phyloP scores from a whole-genome alignment of 2,329 filamentous ascomycete species.

The Curvularia spicifera region DNA sequence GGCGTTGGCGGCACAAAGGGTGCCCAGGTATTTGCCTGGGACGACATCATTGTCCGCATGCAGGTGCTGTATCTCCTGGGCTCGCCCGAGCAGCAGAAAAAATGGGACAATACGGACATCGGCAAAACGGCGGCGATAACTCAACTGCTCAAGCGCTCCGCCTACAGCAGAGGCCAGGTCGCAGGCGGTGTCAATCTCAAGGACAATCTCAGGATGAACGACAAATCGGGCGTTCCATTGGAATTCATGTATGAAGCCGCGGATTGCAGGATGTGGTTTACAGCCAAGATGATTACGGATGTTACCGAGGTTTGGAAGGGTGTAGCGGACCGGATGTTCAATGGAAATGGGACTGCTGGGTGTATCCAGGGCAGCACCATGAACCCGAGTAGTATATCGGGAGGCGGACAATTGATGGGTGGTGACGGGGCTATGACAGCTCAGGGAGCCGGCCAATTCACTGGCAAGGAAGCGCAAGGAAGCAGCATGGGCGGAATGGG shows the following conservation, averaged over 20 bases:
- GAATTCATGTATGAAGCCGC: conserved; percentile 53
- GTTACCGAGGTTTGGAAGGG: conserved; percentile 49
- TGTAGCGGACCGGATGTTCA: conserved; percentile 48
- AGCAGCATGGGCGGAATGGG: background rate
- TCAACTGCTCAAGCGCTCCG: conserved; percentile 42
- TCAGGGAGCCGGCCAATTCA: conserved; percentile 14
- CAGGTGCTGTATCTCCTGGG: conserved; percentile 44
- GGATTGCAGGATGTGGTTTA: conserved; percentile 52
- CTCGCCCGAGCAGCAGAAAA: conserved; percentile 36
- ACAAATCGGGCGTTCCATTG: conserved; percentile 47
- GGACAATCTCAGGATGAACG: conserved; percentile 48
- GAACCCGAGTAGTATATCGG: conserved; percentile 37
- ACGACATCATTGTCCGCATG: conserved; percentile 42
- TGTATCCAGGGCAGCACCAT: conserved; percentile 44
- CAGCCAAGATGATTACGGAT: conserved; percentile 43
- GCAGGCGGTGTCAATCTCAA: conserved; percentile 47
- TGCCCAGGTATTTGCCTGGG: conserved; percentile 47
- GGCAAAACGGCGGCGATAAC: conserved; percentile 44
- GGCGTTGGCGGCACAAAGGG: conserved; percentile 56
- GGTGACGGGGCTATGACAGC: conserved; percentile 28
- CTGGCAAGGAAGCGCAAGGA: background rate
- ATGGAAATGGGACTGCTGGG: conserved; percentile 25
- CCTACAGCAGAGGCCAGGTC: conserved; percentile 30
- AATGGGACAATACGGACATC: conserved; percentile 38
- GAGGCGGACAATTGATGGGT: conserved; percentile 40